Evolutionary conservation across 73 alveolate genomes (phyloP), one percentile per base, ranked within the genome.

Genomic region (Paramecium biaurelia): DNA sequence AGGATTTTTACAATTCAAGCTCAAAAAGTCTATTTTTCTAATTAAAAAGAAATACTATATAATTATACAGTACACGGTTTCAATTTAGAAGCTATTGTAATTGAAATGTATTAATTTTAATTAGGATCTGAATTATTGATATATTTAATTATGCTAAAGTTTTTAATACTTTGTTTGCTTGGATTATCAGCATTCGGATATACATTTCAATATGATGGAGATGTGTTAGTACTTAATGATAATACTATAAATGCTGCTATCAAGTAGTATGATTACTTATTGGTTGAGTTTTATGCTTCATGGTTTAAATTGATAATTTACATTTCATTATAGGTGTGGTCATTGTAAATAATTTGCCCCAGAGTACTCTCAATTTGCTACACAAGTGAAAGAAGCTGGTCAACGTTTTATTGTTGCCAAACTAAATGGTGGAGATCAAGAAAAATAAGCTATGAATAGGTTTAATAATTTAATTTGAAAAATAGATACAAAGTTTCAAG

Each of bases 311-410:
- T 53, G 68, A 53, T 53, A 53, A 18, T 23, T 43, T 41, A 79
- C 26, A 15, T 30, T 14, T 79, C 34, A 74, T 41, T 23, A 74
- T 79, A 79, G 90, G 90, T 79, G 90, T 79, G 90, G 90, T 14
- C 90, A 79, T 79, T 79, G 90, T 21, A 79, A 79, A 47, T 26
- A 38, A 47, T 79, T 79, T 79, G 90, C 90, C 28, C 90, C 90
- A 2, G 76, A 79, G 45, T 79, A 79, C 47, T 79, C 70, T 41
- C n/a, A 41, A 79, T 79, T 79, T 23, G 90, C 76, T 79, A 41
- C 70, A 42, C 18, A n/a, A 24, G 74, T 79, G 41, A 79, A 79
- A 79, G 76, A 79, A 24, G 32, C 28, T 21, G 47, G 56, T 5
- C 41, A 21, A 30, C 26, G 26, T 43, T 47, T 79, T 24, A 24